Evolutionary conservation across 352 stramenopile species (phyloP), one percentile per base, ranked within the genome.

Genomic region (Globisporangium canariense): DNA sequence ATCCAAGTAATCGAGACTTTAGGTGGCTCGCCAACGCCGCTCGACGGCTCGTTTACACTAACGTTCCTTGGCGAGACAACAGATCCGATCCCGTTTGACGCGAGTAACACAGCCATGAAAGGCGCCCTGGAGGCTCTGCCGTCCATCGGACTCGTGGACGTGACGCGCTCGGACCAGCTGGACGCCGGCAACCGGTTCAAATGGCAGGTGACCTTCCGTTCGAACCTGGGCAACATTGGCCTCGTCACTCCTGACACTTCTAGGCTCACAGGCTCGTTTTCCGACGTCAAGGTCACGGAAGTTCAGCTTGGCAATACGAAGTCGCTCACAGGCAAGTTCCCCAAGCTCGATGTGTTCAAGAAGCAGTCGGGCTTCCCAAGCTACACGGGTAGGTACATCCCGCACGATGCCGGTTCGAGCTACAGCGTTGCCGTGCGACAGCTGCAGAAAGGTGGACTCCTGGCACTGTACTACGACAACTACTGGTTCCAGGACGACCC

Each of bases 381-480:
- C 30, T 99, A 99, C 64, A 98, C 84, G 0, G 92, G 76, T 0
- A 71, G 80, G 25, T 99, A 99, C 67, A 90, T 86, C 20, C 93
- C 96, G 2, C 68, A 67, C 16, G 62, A 69, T 20, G 65, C 69
- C 8, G 81, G 84, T 47, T 86, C 90, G 0, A 69, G 58, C 38
- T 98, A 98, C 64, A 86, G 89, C 13, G 81, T 98, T 6, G 81
- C 90, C 5, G 93, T 99, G 30, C 79, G 87, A 20, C 93, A 99
- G 60, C 79, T 99, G 10, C 60, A 89, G n/a, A 79, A 72, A 20
- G 96, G 96, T 16, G 96, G 97, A 16, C 70, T 99, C 8, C 68
- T 76, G 9, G 94, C 82, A 0, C 75, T 92, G 3, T 99, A 99
- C 70, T 99, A 94, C 64, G 96, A 99, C 64, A 99, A 99, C 65